These are phyloP conservation scores for Metschnikowia colocasiae DNA, from an alignment of 805 yeast species.

Conservation along the genomic window DNA sequence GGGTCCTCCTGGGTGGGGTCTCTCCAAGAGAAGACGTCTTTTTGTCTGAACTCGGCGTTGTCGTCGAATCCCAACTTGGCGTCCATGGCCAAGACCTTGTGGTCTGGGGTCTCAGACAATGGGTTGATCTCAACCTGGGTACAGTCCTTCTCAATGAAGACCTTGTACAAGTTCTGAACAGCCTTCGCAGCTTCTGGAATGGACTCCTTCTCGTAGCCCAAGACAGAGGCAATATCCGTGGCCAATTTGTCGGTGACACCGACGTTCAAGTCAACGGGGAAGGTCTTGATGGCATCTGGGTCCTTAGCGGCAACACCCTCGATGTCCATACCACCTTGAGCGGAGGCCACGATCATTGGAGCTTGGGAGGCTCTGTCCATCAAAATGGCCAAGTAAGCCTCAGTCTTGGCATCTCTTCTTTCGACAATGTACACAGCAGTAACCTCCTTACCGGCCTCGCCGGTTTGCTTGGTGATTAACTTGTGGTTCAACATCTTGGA, in stretches of 20 bases:
- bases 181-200: constrained; percentile 83
- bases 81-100: constrained; percentile 94
- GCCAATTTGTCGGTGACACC: constrained; percentile 84
- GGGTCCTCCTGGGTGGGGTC: constrained; percentile 97
- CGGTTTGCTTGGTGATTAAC: constrained; percentile 96
- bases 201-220: constrained; percentile 79
- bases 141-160: constrained; percentile 88
- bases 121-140: constrained; percentile 99
- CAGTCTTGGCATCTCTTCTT: constrained; percentile 89
- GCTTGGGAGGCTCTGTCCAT: constrained; percentile 90
- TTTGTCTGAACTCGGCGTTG: constrained; percentile 91
- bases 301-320: constrained; percentile 94
- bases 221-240: constrained; percentile 64
- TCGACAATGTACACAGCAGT: constrained; percentile 95
- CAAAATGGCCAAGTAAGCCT: constrained; percentile 91
- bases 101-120: constrained; percentile 85
- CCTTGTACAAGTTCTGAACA: constrained; percentile 81
- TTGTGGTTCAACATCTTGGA: constrained; percentile 88
- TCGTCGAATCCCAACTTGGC: constrained; percentile 98
- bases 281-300: constrained; percentile 90
- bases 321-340: constrained; percentile 99
- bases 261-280: constrained; percentile 66
- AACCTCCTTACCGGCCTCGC: constrained; percentile 94
- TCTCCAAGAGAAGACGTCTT: constrained; percentile 95
- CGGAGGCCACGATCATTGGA: constrained; percentile 91